phyloP scores from a whole-genome alignment of 768 basidiomycete species.

The Sporobolomyces pararoseus region DNA sequence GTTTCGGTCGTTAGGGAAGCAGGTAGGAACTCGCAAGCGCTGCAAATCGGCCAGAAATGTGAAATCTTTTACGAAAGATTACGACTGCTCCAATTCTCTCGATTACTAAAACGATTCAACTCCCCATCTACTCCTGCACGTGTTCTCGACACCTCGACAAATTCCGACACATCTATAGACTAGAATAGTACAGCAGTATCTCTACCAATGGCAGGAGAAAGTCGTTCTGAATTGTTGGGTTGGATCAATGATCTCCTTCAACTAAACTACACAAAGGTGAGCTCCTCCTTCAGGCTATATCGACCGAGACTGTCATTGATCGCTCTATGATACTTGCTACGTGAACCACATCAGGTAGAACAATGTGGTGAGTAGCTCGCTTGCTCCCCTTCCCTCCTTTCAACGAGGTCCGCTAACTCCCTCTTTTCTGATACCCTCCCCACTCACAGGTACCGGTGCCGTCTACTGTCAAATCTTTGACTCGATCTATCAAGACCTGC shows the following conservation, averaged over 20 bases:
- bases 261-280: slow-evolving; percentile 79
- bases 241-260: slow-evolving; percentile 95
- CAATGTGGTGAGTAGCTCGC: slow-evolving; percentile 34
- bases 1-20: too few species aligned
- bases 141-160: not conserved
- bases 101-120: too few species aligned
- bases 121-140: not conserved
- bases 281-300: slow-evolving; percentile 55
- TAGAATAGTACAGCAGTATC: not conserved
- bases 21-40: too few species aligned
- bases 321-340: too few species aligned
- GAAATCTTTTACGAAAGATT: too few species aligned
- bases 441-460: slow-evolving; percentile 63
- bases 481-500: slow-evolving; percentile 72
- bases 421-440: not conserved
- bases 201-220: slow-evolving; percentile 39
- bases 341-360: slow-evolving; percentile 40
- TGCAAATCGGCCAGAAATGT: too few species aligned
- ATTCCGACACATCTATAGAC: not conserved
- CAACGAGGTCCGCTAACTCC: not conserved
- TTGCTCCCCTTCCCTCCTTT: not conserved
- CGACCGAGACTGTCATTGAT: too few species aligned
- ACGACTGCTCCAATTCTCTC: too few species aligned
- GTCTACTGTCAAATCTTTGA: slow-evolving; percentile 95
- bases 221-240: slow-evolving; percentile 68